Evolutionary conservation across 306 rosid genomes (phyloP).

Genomic region (Fagus crenata): DNA sequence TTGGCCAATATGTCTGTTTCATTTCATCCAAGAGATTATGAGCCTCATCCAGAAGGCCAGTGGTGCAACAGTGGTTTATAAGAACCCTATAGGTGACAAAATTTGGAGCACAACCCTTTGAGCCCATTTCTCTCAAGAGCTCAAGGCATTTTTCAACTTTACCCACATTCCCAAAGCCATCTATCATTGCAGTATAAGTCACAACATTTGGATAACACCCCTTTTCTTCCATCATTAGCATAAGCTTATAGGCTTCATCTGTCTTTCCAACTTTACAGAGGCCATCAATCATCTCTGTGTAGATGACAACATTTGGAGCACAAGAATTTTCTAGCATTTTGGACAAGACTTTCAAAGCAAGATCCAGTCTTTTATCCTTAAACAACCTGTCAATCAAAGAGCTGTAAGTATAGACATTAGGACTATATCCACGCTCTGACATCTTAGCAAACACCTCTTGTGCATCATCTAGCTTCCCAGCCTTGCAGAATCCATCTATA

Average conservation of each 20-base stretch:
- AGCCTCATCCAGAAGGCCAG: conserved; percentile 74
- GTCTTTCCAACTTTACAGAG: conserved; percentile 77
- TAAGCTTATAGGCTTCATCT: conserved; percentile 76
- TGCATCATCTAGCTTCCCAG: conserved; percentile 73
- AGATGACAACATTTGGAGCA: conserved; percentile 79
- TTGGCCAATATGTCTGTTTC: conserved; percentile 88
- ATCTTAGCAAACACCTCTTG: conserved; percentile 74
- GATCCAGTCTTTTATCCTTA: conserved; percentile 74
- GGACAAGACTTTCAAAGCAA: conserved; percentile 72
- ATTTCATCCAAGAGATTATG: conserved; percentile 73
- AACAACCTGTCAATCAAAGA: conserved; percentile 76
- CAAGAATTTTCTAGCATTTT: conserved; percentile 79
- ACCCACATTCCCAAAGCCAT: conserved; percentile 76
- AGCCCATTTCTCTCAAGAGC: conserved; percentile 70
- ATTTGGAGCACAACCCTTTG: conserved; percentile 87
- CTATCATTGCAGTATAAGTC: conserved; percentile 88
- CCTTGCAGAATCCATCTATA: conserved; percentile 83
- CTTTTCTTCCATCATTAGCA: conserved; percentile 84
- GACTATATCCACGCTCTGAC: conserved; percentile 69
- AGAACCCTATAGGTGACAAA: conserved; percentile 74
- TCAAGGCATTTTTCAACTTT: conserved; percentile 67
- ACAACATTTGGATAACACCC: conserved; percentile 79
- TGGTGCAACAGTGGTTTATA: conserved; percentile 75
- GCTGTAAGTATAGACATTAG: conserved; percentile 75
- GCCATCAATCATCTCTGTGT: conserved; percentile 87